These are phyloP conservation scores for Blastomyces gilchristii DNA, from an alignment of 2,329 filamentous ascomycete genomes.

Conservation along the genomic window DNA sequence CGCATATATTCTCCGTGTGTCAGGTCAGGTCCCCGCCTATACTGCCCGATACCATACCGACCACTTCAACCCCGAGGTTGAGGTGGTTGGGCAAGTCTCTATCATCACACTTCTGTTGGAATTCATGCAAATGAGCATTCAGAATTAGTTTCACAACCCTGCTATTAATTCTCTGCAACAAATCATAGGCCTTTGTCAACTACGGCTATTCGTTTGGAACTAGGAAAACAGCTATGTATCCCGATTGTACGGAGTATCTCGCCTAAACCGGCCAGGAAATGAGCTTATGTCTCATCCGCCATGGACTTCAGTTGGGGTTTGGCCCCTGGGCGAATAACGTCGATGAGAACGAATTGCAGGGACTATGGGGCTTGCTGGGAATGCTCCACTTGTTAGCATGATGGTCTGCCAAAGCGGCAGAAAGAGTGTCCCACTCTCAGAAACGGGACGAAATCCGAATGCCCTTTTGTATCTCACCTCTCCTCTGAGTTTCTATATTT, in stretches of 20 bases:
- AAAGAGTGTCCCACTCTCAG: background rate
- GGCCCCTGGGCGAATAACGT: background rate
- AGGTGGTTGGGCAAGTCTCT: background rate
- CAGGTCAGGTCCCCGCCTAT: slow-evolving; percentile 1
- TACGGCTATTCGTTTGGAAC: background rate
- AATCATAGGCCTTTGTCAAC: background rate
- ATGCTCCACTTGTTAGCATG: background rate
- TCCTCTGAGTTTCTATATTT: slow-evolving; percentile 7
- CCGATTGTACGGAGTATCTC: background rate
- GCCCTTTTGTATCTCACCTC: slow-evolving; percentile 4
- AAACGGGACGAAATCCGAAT: slow-evolving; percentile 3
- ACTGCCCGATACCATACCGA: background rate
- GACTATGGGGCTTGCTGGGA: background rate
- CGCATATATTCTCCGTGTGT: background rate
- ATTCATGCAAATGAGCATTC: background rate
- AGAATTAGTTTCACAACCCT: background rate
- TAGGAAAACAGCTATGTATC: background rate
- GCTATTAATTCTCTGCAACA: background rate
- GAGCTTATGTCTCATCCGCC: background rate
- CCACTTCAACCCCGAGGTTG: background rate
- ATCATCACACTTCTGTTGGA: background rate
- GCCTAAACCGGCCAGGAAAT: background rate
- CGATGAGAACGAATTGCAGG: background rate
- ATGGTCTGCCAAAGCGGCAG: background rate
- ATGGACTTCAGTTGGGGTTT: background rate